phyloP scores from a whole-genome alignment of 2,329 filamentous ascomycete species.

The Penicillium sp. region DNA sequence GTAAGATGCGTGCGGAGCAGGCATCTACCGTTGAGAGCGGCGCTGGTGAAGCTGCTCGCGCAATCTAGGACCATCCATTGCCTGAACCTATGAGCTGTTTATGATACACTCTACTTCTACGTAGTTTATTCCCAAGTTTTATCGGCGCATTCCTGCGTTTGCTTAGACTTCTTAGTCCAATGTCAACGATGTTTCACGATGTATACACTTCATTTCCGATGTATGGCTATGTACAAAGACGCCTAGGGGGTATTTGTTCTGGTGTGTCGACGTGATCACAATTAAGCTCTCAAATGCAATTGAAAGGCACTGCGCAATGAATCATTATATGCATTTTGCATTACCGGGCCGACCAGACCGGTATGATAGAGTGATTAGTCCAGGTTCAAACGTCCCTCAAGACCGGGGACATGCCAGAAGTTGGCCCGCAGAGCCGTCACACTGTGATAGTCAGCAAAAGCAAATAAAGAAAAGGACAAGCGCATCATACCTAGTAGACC shows the following conservation, averaged over 20 bases:
- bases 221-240: slow-evolving; percentile 8
- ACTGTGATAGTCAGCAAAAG: slow-evolving; percentile 49
- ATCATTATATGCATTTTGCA: slow-evolving; percentile 8
- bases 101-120: slow-evolving; percentile 12
- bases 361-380: slow-evolving; percentile 38
- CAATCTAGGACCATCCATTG: slow-evolving; percentile 32
- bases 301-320: slow-evolving; percentile 9
- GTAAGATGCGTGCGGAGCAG: slow-evolving; percentile 53
- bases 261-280: not conserved
- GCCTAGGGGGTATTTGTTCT: not conserved
- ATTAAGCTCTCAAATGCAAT: slow-evolving; percentile 11
- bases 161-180: not conserved
- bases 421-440: slow-evolving; percentile 86
- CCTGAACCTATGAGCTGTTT: slow-evolving; percentile 8
- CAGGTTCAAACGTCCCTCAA: slow-evolving; percentile 67
- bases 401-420: slow-evolving; percentile 72
- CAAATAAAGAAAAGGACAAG: not conserved
- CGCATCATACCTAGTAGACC: slow-evolving; percentile 68
- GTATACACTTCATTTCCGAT: not conserved
- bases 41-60: slow-evolving; percentile 62
- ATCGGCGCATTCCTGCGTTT: not conserved
- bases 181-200: not conserved
- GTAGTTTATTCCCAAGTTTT: not conserved
- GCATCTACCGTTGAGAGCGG: slow-evolving; percentile 57
- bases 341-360: not conserved